These are phyloP conservation scores for Eimeria praecox DNA, from an alignment of 169 alveolate species.

Conservation along the genomic window DNA sequence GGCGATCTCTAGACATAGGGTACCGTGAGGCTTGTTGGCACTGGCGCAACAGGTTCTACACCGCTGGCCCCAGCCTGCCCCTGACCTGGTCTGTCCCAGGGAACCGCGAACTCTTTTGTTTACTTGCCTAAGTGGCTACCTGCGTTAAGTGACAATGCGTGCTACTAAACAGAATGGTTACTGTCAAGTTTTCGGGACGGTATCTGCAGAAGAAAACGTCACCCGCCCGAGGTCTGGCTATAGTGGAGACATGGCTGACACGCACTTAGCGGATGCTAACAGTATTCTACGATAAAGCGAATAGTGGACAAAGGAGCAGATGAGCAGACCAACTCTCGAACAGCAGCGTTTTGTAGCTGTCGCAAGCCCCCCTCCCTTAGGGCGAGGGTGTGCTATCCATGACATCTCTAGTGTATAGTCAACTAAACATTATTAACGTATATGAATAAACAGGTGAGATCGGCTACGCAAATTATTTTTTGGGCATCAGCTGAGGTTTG, in stretches of 20 bases:
- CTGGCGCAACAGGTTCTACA: too few relatives aligned
- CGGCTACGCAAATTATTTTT: slow-evolving; percentile 31
- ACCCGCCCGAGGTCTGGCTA: neutral
- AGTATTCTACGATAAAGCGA: neutral
- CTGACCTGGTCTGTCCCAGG: too few relatives aligned
- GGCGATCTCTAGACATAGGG: neutral
- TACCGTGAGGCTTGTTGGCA: too few relatives aligned
- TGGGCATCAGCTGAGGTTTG: slow-evolving; percentile 31
- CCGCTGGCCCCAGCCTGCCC: too few relatives aligned
- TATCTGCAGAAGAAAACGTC: too few relatives aligned
- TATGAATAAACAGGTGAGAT: too few relatives aligned
- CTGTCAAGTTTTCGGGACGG: too few relatives aligned
- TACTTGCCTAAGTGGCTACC: neutral
- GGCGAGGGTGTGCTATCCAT: neutral
- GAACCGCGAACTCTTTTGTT: too few relatives aligned
- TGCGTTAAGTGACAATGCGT: too few relatives aligned
- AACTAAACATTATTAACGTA: neutral
- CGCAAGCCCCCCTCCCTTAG: too few relatives aligned
- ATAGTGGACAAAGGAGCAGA: too few relatives aligned
- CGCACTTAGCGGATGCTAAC: neutral
- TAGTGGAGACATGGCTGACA: neutral
- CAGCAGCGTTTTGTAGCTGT: neutral
- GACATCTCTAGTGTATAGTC: neutral
- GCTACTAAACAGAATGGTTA: too few relatives aligned
- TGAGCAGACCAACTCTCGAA: neutral